phyloP scores from a whole-genome alignment of 768 basidiomycete species.

The Russula olivacea region DNA sequence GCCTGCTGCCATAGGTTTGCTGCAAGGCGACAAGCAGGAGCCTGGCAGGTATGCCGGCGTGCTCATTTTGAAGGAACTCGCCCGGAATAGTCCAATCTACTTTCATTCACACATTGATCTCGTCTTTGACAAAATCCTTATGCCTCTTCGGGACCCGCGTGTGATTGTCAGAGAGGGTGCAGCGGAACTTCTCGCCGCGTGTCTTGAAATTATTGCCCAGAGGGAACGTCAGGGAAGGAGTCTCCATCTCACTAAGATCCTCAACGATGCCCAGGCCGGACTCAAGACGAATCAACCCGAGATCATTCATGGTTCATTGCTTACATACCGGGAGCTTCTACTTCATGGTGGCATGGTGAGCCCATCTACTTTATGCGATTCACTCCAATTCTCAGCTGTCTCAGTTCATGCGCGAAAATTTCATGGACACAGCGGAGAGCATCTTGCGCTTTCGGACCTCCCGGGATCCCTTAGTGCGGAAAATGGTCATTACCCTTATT shows the following conservation, averaged over 20 bases:
- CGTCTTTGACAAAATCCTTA: constrained; percentile 89
- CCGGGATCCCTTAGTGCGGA: constrained; percentile 80
- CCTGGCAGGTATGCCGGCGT: constrained; percentile 89
- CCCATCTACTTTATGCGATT: constrained; percentile 1
- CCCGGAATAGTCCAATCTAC: constrained; percentile 78
- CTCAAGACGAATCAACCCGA: constrained; percentile 78
- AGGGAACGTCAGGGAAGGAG: constrained; percentile 63
- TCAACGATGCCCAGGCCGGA: constrained; percentile 81
- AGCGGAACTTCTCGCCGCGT: constrained; percentile 88
- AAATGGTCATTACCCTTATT: constrained; percentile 93
- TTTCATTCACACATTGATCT: constrained; percentile 84
- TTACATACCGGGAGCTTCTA: constrained; percentile 87
- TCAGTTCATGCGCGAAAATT: constrained; percentile 85
- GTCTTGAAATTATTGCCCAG: constrained; percentile 78
- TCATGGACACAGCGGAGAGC: constrained; percentile 81
- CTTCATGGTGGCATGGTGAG: constrained; percentile 92
- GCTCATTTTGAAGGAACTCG: constrained; percentile 89
- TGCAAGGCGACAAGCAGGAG: constrained; percentile 71
- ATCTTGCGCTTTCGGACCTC: constrained; percentile 85
- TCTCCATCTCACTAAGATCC: constrained; percentile 71
- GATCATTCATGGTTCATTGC: constrained; percentile 84
- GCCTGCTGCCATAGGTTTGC: constrained; percentile 71
- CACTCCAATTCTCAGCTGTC: neutral
- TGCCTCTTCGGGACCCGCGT: constrained; percentile 81
- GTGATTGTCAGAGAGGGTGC: constrained; percentile 90